Evolutionary conservation across 192 early-diverging fungal genomes (phyloP), one percentile per base, ranked within the genome.

Genomic region (Gonapodya prolifera): DNA sequence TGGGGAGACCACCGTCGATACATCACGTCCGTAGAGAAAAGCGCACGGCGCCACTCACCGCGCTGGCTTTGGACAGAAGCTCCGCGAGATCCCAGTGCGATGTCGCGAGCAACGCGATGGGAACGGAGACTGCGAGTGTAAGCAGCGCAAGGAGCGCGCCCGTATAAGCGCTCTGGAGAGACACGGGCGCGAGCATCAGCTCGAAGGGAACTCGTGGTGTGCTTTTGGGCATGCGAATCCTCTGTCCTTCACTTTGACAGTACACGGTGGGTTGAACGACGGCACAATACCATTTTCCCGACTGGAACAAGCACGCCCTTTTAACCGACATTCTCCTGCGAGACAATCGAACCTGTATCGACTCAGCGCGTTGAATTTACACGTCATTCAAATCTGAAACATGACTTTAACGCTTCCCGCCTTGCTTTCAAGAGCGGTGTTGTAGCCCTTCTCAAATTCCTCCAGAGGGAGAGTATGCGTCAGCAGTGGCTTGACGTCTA

Each of bases 381-480:
- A 30, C 71, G 2, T 16, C 28, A 18, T 18, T 32, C 29, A 73
- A 18, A 73, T 18, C 28, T 18, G 8, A 32, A 73, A 73, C 71
- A 73, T 73, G 8, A 73, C 71, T 32, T 73, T 73, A 18, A 73
- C 71, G 29, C 71, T 73, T 2, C 71, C 71, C 31, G 16, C 71
- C 71, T 32, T 18, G 8, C 8, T 16, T 32, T 32, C 28, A 30
- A 18, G 8, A 2, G 32, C 71, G 2, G 71, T 32, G 8, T 73
- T 18, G 71, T 73, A 73, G 18, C 71, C 71, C 71, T 73, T 73
- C 71, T 73, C 71, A 73, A 73, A 73, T 2, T 73, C 71, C 31
- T 73, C 71, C 28, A 73, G 13, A 18, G 71, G 71, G 28, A 73
- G 18, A 2, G 29, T 13, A 32, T 73, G 71, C 2, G 71, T 30